Percentiles rank a stretch among this genome's conserved stretches.
Conservation (phyloP, 176 grass and related monocot species). For the Musa acuminata region DNA sequence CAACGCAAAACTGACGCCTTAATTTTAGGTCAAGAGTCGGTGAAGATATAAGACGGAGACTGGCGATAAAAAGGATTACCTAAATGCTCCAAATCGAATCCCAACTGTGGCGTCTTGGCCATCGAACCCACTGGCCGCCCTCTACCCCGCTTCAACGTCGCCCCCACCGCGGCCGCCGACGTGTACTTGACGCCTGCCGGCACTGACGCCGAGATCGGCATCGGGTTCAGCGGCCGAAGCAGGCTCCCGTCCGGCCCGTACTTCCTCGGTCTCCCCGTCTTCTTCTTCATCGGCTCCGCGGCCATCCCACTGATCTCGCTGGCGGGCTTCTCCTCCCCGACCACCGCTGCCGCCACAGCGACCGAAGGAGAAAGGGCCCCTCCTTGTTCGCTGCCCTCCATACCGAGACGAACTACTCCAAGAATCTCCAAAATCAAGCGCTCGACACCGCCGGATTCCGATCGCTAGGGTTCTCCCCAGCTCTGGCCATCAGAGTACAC, state of each 20-base stretch:
- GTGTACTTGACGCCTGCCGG: slow-evolving; percentile 53
- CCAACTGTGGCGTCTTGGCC: slow-evolving; percentile 18
- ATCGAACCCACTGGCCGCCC: slow-evolving; percentile 57
- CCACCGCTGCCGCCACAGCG: neutral
- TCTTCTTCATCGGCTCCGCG: slow-evolving; percentile 40
- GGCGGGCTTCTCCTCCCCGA: neutral
- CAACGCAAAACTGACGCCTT: neutral
- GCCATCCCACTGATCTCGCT: neutral
- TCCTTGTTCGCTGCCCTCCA: slow-evolving; percentile 27
- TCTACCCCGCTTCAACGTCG: slow-evolving; percentile 68
- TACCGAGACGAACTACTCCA: neutral
- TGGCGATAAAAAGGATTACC: neutral
- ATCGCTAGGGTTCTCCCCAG: neutral
- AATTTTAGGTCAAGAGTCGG: neutral
- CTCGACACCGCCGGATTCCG: neutral
- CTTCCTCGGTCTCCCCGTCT: slow-evolving; percentile 81
- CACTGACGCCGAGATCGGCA: slow-evolving; percentile 79
- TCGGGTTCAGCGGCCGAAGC: slow-evolving; percentile 66
- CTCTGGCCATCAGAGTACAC: neutral
- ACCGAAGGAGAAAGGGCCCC: slow-evolving; percentile 16
- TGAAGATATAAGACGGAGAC: too few relatives aligned
- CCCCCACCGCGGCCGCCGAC: slow-evolving; percentile 60
- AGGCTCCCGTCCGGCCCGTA: slow-evolving; percentile 63
- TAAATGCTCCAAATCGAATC: neutral
- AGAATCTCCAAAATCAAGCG: slow-evolving; percentile 11